Evolutionary conservation across 1,284 basidiomycete species (phyloP).

Genomic region (Xerocomus minutiporus): DNA sequence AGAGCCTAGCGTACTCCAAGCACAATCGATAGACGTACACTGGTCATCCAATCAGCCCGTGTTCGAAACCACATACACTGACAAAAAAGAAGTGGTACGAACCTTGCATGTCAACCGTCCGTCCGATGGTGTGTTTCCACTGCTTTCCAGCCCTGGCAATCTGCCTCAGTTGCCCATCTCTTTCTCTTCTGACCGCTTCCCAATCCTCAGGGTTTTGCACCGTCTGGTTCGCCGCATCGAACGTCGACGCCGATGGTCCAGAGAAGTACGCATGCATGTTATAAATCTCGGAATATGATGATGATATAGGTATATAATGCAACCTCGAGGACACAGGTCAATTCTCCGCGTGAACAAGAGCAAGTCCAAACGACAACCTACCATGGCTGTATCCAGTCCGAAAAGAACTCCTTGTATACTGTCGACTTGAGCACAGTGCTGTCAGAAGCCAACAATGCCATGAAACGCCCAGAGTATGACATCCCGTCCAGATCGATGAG

Average conservation of each 20-base stretch:
- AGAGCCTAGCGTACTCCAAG: constrained; percentile 32
- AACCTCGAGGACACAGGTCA: constrained; percentile 51
- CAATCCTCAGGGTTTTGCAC: constrained; percentile 17
- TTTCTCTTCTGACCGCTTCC: constrained; percentile 48
- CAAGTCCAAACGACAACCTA: constrained; percentile 34
- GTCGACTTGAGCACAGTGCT: constrained; percentile 87
- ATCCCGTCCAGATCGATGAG: constrained; percentile 89
- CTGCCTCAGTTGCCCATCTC: constrained; percentile 69
- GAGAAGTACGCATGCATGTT: constrained; percentile 90
- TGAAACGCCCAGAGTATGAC: constrained; percentile 87
- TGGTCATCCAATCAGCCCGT: constrained; percentile 28
- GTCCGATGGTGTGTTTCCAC: constrained; percentile 81
- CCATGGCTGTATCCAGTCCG: constrained; percentile 82
- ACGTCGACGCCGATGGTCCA: constrained; percentile 63
- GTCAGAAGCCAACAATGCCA: constrained; percentile 82
- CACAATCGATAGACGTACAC: constrained; percentile 86
- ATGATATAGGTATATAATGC: constrained; percentile 88
- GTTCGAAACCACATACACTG: neutral
- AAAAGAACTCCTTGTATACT: constrained; percentile 87
- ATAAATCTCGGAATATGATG: constrained; percentile 85
- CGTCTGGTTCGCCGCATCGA: constrained; percentile 47
- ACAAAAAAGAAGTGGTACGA: constrained; percentile 4
- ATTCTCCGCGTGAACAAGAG: neutral
- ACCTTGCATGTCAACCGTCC: constrained; percentile 89
- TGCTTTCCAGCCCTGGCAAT: constrained; percentile 85